Evolutionary conservation across 768 basidiomycete genomes (phyloP), one percentile per base, ranked within the genome.

Genomic region (Boletus reticulatus): DNA sequence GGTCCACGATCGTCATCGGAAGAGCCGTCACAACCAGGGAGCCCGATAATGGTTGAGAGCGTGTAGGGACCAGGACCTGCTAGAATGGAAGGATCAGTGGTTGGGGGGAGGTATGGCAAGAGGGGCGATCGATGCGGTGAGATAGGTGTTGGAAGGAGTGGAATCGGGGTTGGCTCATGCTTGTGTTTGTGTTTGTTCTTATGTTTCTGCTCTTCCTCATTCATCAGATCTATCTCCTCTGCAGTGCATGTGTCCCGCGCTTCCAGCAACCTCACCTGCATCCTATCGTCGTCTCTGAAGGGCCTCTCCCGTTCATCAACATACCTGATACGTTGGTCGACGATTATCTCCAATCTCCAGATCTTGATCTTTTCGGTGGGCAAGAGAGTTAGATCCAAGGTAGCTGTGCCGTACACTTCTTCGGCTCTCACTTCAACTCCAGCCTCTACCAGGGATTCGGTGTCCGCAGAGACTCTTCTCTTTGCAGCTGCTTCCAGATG

Each of bases 351-450:
- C 10, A 98, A 59, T 24, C 85, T 78, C 73, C 92, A 85, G 8
- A 99, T 79, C 71, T 88, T 92, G 68, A 94, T 75, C 70, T 98
- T 98, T 37, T 85, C 78, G 50, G 96, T 70, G 2, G 97, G 97
- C 78, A 94, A 82, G 48, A 99, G 74, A 0, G 88, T 87, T 41
- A 98, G 76, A 17, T 83, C 82, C 17, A 98, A 74, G 0, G 89
- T 89, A 57, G 97, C 80, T 4, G 80, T 79, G 19, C 93, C 90
- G 17, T 61, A 54, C 4, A 43, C 43, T 16, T 48, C 56, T 20
- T 59, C 68, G 5, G 58, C 36, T 31, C 56, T 55, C 6, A 45
- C 53, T 43, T 61, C 58, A 1, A 22, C 46, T n/a, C n/a, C 48
- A 22, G 29, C 46, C 8, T 54, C 56, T 16, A 24, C 13, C 11